phyloP scores from a whole-genome alignment of 1,284 basidiomycete species.

The Sanghuangporus weigelae region DNA sequence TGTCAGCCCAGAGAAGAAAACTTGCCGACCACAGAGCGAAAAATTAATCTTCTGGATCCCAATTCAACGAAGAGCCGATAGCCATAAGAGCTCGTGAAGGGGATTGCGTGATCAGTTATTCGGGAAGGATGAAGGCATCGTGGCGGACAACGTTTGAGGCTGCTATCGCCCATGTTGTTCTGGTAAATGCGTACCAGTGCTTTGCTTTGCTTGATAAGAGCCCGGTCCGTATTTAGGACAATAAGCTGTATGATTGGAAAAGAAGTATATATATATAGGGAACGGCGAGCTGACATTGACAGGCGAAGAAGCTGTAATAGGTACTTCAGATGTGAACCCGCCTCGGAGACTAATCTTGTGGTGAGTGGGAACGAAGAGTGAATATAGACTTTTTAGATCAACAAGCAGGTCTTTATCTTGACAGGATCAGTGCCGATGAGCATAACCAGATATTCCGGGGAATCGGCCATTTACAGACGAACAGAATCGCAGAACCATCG shows the following conservation, averaged over 20 bases:
- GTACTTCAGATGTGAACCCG: background rate
- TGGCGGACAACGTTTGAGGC: background rate
- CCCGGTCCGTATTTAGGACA: background rate
- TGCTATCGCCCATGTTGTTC: background rate
- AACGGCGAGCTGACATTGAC: background rate
- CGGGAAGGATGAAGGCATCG: background rate
- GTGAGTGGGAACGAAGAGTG: background rate
- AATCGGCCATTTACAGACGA: conserved; percentile 42
- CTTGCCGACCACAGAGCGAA: too few relatives aligned
- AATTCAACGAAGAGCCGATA: too few relatives aligned
- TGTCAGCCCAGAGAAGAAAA: background rate
- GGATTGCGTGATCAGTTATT: background rate
- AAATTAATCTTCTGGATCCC: too few relatives aligned
- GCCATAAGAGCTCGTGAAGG: background rate
- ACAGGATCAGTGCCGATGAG: conserved; percentile 45
- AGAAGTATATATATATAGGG: background rate
- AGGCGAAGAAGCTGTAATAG: background rate
- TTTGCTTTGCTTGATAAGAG: too few relatives aligned
- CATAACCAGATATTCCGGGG: conserved; percentile 40
- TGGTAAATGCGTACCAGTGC: too few relatives aligned
- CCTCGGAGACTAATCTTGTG: background rate
- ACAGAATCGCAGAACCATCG: conserved; percentile 34
- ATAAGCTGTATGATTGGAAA: background rate
- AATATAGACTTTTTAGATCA: conserved; percentile 35
- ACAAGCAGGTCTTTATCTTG: conserved; percentile 43